Base-by-base conservation (phyloP, 805 yeast genomes). In the Starmerella geochares region DNA sequence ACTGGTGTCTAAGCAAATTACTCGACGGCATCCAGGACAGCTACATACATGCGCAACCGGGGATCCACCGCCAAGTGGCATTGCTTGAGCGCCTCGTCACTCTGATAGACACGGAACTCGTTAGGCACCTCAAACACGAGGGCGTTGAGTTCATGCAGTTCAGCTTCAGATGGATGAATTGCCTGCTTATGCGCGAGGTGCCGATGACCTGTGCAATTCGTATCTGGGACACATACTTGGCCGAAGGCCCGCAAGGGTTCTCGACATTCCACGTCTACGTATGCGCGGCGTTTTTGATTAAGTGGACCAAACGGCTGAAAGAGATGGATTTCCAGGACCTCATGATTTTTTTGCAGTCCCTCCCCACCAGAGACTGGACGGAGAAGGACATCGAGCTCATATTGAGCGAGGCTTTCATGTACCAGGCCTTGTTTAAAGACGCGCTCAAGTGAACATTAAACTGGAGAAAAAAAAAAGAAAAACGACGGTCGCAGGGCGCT, bases 141-240 rank as follows among this genome's bases (percentile, higher is more conserved):
- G 84, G 84, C 43, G 78, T 92, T n/a, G 95, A 92, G 65, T 92
- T 92, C 61, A 79, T 92, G 55, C 98, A 92, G 66, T 92, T 92
- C 66, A 79, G 96, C 19, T 92, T 92, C 69, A 74, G 98, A 58
- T 92, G 98, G 98, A 92, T 92, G 97, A 92, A 92, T 67, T 92
- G 98, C 69, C 70, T 92, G 60, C 70, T 92, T 45, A 92, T 92
- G 98, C 77, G 98, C 57, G 98, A 92, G 60, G 73, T 92, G 40
- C 78, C 81, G 37, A 79, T 92, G 60, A 70, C 71, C 27, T 76
- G 86, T 53, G 83, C 88, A 4, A 80, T 88, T 20, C 73, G 98
- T 50, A 90, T 92, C 95, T 92, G 98, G 97, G 98, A 92, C 63
- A 88, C 98, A 0, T 92, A 92, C 64, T 62, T 79, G 56, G 64